Evolutionary conservation across 2,329 filamentous ascomycete genomes (phyloP).

Genomic region (Fusarium subtropicale): DNA sequence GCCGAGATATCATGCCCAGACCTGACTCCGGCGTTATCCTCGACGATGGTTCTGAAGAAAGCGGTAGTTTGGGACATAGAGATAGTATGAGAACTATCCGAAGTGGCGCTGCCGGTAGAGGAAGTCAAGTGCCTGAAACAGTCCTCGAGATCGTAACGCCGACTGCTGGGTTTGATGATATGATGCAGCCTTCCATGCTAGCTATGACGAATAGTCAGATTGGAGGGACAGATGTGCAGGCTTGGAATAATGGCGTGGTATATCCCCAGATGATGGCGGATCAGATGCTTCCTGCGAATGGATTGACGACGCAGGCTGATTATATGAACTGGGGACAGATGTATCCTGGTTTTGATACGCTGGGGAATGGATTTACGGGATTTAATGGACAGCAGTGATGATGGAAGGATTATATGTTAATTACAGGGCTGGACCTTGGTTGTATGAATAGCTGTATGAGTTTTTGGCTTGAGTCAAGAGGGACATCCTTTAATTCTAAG

Average conservation of each 20-base stretch:
- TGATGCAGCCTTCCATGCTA: conserved; percentile 42
- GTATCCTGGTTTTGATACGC: conserved; percentile 43
- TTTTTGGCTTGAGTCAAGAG: not conserved
- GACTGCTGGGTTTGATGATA: conserved; percentile 29
- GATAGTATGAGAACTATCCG: conserved; percentile 51
- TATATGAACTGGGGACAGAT: conserved; percentile 44
- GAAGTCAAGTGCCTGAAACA: conserved; percentile 44
- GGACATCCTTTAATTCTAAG: not conserved
- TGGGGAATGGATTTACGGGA: conserved; percentile 45
- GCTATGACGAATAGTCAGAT: conserved; percentile 4
- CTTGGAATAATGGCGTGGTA: conserved; percentile 48
- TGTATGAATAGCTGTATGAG: conserved; percentile 37
- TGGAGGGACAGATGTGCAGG: conserved; percentile 43
- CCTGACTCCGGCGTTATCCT: conserved; percentile 56
- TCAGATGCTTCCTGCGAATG: conserved; percentile 40
- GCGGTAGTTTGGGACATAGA: conserved; percentile 48
- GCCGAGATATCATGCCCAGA: conserved; percentile 45
- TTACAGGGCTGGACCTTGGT: conserved; percentile 31
- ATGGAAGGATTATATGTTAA: not conserved
- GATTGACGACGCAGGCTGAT: conserved; percentile 45
- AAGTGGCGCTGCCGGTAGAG: conserved; percentile 25
- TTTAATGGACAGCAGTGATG: conserved; percentile 41
- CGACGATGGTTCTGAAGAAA: conserved; percentile 56
- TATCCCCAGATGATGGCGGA: conserved; percentile 43
- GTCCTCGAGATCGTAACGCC: conserved; percentile 36